Evolutionary conservation across 75 land plant species (phyloP), one percentile per base, ranked within the genome.

Genomic region (Selaginella tamariscina): DNA sequence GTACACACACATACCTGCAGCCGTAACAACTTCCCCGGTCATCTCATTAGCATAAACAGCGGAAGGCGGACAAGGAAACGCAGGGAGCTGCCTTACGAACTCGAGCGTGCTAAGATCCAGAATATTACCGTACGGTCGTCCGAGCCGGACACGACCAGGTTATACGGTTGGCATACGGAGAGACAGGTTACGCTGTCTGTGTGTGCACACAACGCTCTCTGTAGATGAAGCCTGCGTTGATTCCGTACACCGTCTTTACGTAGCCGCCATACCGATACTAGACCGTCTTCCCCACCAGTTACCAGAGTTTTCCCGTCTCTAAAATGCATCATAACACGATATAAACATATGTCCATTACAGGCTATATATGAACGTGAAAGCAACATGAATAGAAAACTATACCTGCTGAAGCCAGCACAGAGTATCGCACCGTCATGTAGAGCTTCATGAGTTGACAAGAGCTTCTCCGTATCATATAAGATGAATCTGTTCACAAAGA

Each of bases 391-490:
- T 74, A 23, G n/a, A n/a, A 78, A 80, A 60, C 99, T 96, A 77
- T 94, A 91, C 65, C 85, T 86, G 59, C 93, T 91, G 29, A 86
- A 75, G 70, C 89, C 87, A 56, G 85, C 84, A 75, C 97, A 88
- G 63, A 82, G 87, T 15, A 95, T 86, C 49, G 79, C 82, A n/a
- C 92, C 85, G 9, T 86, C 97, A 82, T 95, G 99, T 71, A 91
- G 87, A 65, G 75, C 87, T 73, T 95, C 99, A 70, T 95, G 99
- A 18, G 99, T 95, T 21, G 99, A 88, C 54, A 91, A 82, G n/a
- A 95, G 87, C 63, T 68, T 82, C 63, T 95, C 99, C 60, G 90
- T 96, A 72, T 95, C 99, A 77, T 91, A 84, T 28, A 80, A 85
- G 56, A 91, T 57, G 67, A 95, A 79, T 49, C n/a, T n/a, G n/a